Base-by-base conservation (phyloP, 2,329 filamentous ascomycete species). In the Sarocladiaceae sp. region DNA sequence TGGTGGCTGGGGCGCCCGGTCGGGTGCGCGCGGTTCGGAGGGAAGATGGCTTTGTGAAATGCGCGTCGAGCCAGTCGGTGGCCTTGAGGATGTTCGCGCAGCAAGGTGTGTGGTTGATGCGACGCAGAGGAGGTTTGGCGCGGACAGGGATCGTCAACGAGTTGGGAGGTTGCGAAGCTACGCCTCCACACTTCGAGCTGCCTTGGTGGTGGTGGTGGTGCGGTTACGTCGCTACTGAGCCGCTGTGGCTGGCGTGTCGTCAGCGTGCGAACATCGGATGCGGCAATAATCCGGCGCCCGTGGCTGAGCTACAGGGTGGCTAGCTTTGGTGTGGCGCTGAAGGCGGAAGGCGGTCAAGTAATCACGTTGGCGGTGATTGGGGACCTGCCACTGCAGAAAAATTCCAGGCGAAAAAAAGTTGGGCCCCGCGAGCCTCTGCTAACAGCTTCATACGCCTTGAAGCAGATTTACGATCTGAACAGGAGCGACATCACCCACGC, bases 281-380 rank as follows among this genome's bases (percentile, higher is more conserved):
- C 13, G 4, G 29, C 40, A 44, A 44, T 44, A 44, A 22, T 44
- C 40, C 40, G 40, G 28, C 3, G 26, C 44, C 44, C 26, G 44
- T 5, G 6, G 11, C 13, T 7, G n/a, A 26, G 44, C 13, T 48
- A n/a, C 11, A 48, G 44, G 44, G 44, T 40, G 15, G 49, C 22
- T 37, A 22, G 4, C 5, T 20, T 31, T 50, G n/a, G 17, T 26
- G 18, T n/a, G n/a, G 22, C 31, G 23, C 35, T 40, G 17, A 51
- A 53, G 35, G 3, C 6, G 53, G 55, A 57, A 57, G 54, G 59
- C 60, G 58, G 55, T 58, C 44, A 48, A 44, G 44, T 48, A 48
- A 48, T 48, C 44, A 48, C 26, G 33, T 11, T 10, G 40, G 53
- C 52, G 52, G 36, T 56, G 53, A 55, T 57, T 56, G 55, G 18